Evolutionary conservation across 805 yeast genomes (phyloP).

Genomic region (Candida fluviatilis): DNA sequence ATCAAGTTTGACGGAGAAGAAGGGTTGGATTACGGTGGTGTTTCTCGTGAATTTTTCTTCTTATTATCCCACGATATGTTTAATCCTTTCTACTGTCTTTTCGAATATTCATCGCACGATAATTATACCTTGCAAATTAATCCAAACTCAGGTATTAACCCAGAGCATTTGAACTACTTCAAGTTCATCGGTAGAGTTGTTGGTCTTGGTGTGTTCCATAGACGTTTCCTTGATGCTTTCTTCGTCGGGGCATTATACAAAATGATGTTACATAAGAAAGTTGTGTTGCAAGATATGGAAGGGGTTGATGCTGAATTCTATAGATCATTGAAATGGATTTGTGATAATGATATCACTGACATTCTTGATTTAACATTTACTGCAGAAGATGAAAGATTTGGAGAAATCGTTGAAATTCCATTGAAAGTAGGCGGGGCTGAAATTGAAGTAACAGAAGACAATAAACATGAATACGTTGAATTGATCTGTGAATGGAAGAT

Average conservation of each 20-base stretch:
- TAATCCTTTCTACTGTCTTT: slow-evolving; percentile 94
- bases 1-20: slow-evolving; percentile 99
- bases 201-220: slow-evolving; percentile 96
- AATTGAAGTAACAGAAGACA: slow-evolving; percentile 90
- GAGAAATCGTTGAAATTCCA: slow-evolving; percentile 85
- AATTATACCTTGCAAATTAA: slow-evolving; percentile 96
- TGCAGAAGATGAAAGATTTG: slow-evolving; percentile 89
- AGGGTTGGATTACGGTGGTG: slow-evolving; percentile 99
- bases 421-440: slow-evolving; percentile 84
- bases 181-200: slow-evolving; percentile 98
- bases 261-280: slow-evolving; percentile 94
- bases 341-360: slow-evolving; percentile 85
- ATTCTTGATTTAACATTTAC: slow-evolving; percentile 85
- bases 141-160: slow-evolving; percentile 94
- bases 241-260: slow-evolving; percentile 97
- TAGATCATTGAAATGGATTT: slow-evolving; percentile 91
- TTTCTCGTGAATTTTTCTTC: slow-evolving; percentile 96
- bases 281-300: slow-evolving; percentile 94
- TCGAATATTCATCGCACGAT: slow-evolving; percentile 97
- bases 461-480: slow-evolving; percentile 93
- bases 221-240: slow-evolving; percentile 96
- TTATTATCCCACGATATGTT: slow-evolving; percentile 97
- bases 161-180: slow-evolving; percentile 97
- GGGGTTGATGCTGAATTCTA: slow-evolving; percentile 98
- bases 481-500: slow-evolving; percentile 95